A percentile compares a stretch with the other conserved stretches of the same genome.
Conservation (phyloP, 2,329 filamentous ascomycete species). For the Berkeleyomyces rouxiae region DNA sequence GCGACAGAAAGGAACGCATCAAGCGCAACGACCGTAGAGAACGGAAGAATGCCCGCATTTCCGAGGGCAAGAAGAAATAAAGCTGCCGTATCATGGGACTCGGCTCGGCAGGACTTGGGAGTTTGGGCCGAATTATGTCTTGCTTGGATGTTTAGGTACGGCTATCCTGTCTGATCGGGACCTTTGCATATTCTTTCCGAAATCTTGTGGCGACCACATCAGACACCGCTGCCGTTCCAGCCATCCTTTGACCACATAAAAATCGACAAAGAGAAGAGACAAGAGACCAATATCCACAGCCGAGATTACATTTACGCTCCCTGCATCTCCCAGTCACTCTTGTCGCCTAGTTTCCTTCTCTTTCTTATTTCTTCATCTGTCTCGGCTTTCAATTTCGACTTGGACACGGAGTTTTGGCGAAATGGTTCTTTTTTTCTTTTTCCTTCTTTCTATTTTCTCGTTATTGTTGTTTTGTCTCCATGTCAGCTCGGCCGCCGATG, state of each 20-base stretch:
- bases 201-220: no score
- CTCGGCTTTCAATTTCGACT: constrained; percentile 2
- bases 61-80: constrained; percentile 16
- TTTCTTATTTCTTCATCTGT: background rate
- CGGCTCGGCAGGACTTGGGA: background rate
- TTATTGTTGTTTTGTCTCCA: background rate
- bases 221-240: no score
- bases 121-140: background rate
- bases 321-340: background rate
- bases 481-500: background rate
- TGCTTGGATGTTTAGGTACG: background rate
- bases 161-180: no score
- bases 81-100: background rate
- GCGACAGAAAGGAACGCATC: constrained; percentile 49
- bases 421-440: background rate
- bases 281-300: background rate
- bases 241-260: background rate
- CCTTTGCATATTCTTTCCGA: no score
- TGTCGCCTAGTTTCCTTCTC: background rate
- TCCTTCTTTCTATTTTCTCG: background rate
- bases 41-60: constrained; percentile 46
- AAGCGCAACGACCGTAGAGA: constrained; percentile 54
- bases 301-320: background rate
- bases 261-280: background rate
- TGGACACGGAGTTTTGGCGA: constrained; percentile 6